phyloP scores from a whole-genome alignment of 2,329 filamentous ascomycete species.

The Trichoderma endophyticum region DNA sequence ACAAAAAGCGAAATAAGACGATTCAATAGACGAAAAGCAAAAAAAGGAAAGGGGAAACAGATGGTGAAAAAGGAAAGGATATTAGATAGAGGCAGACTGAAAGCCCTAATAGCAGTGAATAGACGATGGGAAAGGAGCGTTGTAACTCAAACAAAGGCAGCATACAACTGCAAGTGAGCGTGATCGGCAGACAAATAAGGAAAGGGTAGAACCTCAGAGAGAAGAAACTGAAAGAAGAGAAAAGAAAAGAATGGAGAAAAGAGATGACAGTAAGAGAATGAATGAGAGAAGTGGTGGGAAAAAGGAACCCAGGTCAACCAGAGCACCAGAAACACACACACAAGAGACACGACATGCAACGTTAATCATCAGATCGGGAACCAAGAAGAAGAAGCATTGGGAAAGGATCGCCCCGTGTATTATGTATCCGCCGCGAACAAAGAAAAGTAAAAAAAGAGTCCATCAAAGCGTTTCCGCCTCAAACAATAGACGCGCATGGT shows the following conservation, averaged over 20 bases:
- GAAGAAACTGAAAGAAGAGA: conserved; percentile 20
- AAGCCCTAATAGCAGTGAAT: not conserved
- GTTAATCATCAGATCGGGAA: conserved; percentile 14
- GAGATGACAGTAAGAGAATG: conserved; percentile 7
- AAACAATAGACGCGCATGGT: not conserved
- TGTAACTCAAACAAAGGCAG: not conserved
- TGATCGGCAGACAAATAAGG: conserved; percentile 18
- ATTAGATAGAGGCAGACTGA: not conserved
- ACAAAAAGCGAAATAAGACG: not conserved
- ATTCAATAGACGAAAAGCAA: not conserved
- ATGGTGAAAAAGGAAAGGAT: not conserved
- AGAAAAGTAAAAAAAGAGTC: not conserved
- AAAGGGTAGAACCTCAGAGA: not conserved
- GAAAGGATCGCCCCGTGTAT: conserved; percentile 21
- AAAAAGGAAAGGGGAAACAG: not conserved
- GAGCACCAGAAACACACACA: conserved; percentile 20
- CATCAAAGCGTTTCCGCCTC: not conserved
- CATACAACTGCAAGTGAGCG: conserved; percentile 20
- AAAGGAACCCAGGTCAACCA: conserved; percentile 3
- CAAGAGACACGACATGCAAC: conserved; percentile 20
- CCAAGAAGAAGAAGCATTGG: conserved; percentile 15
- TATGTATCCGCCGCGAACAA: conserved; percentile 4
- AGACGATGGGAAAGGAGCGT: not conserved
- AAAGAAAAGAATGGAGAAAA: conserved; percentile 21
- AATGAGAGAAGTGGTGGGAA: conserved; percentile 16